Evolutionary conservation across 306 rosid species (phyloP).

Genomic region (Cucurbita argyrosperma): DNA sequence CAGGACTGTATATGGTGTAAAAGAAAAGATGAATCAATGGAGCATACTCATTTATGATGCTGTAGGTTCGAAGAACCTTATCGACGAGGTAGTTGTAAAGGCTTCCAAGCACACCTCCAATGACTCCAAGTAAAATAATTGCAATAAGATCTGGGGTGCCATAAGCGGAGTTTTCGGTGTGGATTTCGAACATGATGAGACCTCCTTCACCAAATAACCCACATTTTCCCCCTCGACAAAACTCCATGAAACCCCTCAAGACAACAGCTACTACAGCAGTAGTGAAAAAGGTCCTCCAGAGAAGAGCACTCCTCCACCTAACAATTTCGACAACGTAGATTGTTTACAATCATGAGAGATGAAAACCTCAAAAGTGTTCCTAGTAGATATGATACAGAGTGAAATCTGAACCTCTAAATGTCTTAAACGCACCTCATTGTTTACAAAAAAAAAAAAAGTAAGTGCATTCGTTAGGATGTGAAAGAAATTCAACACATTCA

Average conservation of each 20-base stretch:
- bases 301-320: conserved; percentile 90
- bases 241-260: conserved; percentile 34
- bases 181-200: conserved; percentile 52
- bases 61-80: conserved; percentile 65
- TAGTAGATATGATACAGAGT: not conserved
- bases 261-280: conserved; percentile 74
- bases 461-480: not conserved
- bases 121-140: conserved; percentile 41
- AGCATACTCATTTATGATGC: conserved; percentile 74
- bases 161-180: conserved; percentile 31
- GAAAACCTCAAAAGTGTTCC: not conserved
- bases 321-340: not conserved
- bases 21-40: not conserved
- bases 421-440: not conserved
- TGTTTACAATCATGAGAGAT: not conserved
- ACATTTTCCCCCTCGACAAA: conserved; percentile 43
- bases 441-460: not conserved
- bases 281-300: conserved; percentile 75
- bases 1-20: not conserved
- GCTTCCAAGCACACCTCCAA: conserved; percentile 70
- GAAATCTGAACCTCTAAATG: not conserved
- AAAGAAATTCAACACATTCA: not conserved
- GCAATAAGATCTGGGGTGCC: conserved; percentile 37
- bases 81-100: conserved; percentile 57
- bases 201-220: conserved; percentile 85